Evolutionary conservation across 208 protist genomes (phyloP), one percentile per base, ranked within the genome.

Genomic region (Kentomonas sorsogonicus): DNA sequence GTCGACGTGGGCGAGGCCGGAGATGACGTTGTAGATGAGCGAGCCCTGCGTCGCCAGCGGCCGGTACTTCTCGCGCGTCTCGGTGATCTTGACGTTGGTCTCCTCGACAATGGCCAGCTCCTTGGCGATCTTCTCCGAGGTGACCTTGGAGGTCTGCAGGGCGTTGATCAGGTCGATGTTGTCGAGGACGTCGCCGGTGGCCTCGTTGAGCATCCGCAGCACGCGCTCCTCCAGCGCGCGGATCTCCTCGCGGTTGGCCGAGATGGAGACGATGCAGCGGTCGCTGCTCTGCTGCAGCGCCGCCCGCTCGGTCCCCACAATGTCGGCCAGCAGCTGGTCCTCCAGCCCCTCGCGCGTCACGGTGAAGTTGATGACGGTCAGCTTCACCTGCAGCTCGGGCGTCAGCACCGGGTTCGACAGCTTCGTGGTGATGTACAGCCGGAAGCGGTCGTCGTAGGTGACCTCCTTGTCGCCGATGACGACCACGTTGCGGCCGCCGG

Each of bases 391-490:
- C 38, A 98, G 69, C 65, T 98, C 97, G 4, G 96, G 96, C 34
- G 89, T 79, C 51, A 96, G 95, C 56, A 95, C 74, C 5, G 96
- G 95, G 66, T 98, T 98, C 16, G 87, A 70, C 29, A 98, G 76
- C 63, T 98, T 98, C 44, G 86, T 97, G 13, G 95, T 97, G 59
- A 98, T 94, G 77, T 94, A 98, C 15, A 98, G 73, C 9, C 68
- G 65, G 75, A 98, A 98, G 51, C 80, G 66, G 25, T 83, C 71
- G 60, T 95, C 78, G 72, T 97, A 98, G 57, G 96, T 89, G 29
- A 98, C 79, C 41, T 97, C 95, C 41, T 86, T 79, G 68, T 98
- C 95, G 54, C 93, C 93, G 3, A 98, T 71, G 27, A 85, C 82
- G 11, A 98, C 81, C 27, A 97, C 76, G 38, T 86, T 62, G 46